These are phyloP conservation scores for Dictyostelium firmibasis DNA, from an alignment of 78 protist species.

Conservation along the genomic window DNA sequence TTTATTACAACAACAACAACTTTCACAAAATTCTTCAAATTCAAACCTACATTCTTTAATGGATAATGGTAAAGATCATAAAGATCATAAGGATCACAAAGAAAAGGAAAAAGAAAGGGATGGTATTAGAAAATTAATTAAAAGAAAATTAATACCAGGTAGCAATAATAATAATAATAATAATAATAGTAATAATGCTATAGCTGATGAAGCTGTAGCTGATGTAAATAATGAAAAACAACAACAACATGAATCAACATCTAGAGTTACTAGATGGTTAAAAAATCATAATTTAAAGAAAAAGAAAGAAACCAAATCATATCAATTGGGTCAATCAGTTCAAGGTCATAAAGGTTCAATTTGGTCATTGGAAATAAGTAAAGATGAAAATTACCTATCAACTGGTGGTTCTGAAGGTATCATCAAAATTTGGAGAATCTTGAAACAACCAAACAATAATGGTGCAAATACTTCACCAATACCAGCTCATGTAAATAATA, in stretches of 20 bases:
- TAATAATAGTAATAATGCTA: neutral
- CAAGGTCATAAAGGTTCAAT: conserved; percentile 42
- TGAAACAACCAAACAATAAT: neutral
- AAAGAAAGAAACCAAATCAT: neutral
- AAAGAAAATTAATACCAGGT: conserved; percentile 28
- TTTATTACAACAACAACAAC: neutral
- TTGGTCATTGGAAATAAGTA: conserved; percentile 22
- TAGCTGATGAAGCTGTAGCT: neutral
- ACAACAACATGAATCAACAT: neutral
- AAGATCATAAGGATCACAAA: neutral
- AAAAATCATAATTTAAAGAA: conserved; percentile 35
- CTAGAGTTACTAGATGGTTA: conserved; percentile 42
- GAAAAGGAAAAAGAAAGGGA: neutral
- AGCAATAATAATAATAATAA: neutral
- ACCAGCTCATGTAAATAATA: neutral
- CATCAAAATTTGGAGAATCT: conserved; percentile 20
- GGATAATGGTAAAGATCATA: neutral
- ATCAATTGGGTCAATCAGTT: neutral
- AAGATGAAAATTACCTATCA: conserved; percentile 11
- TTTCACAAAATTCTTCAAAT: neutral
- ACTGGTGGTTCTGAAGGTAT: conserved; percentile 65
- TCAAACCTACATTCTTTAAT: neutral
- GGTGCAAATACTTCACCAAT: neutral
- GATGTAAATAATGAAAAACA: neutral
- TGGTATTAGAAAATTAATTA: conserved; percentile 33